Percentiles rank a stretch among this genome's conserved stretches.
phyloP scores from a whole-genome alignment of 129 eudicot genomes.

The Pittosporum tobira region DNA sequence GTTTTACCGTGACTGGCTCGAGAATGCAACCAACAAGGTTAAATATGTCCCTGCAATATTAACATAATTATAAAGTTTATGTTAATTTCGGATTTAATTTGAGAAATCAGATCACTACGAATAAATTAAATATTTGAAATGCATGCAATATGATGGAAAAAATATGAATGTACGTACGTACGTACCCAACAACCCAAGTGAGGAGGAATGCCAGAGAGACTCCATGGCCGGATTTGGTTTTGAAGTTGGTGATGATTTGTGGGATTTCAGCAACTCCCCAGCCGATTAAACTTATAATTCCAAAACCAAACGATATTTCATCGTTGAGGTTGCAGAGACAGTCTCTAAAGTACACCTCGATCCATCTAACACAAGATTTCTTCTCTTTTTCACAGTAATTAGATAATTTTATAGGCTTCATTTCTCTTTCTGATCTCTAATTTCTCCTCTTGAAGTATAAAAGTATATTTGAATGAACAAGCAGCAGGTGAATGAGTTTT shows the following conservation, averaged over 20 bases:
- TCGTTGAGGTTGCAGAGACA: slow-evolving; percentile 45
- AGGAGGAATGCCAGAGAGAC: slow-evolving; percentile 45
- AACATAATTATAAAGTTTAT: not conserved
- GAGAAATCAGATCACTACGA: not conserved
- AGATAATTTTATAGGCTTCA: slow-evolving; percentile 16
- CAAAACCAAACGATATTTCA: slow-evolving; percentile 45
- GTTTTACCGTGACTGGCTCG: slow-evolving; percentile 72
- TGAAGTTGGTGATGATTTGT: slow-evolving; percentile 56
- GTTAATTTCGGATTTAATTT: not conserved
- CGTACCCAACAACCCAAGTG: slow-evolving; percentile 60
- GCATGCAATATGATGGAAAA: not conserved
- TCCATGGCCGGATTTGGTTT: slow-evolving; percentile 48
- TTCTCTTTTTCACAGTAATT: slow-evolving; percentile 24
- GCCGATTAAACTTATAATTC: slow-evolving; percentile 41
- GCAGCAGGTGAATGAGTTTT: not conserved
- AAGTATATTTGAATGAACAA: no score
- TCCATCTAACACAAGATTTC: slow-evolving; percentile 43
- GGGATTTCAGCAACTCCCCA: slow-evolving; percentile 77
- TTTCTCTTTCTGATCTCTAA: slow-evolving; percentile 6
- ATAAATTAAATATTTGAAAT: not conserved
- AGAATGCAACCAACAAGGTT: slow-evolving; percentile 73
- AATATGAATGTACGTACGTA: not conserved
- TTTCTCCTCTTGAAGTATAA: not conserved
- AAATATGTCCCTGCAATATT: slow-evolving; percentile 52
- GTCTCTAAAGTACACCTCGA: slow-evolving; percentile 37